These are phyloP conservation scores for Hypoxylon lienhwacheense DNA, from an alignment of 495 filamentous ascomycete genomes.

Conservation along the genomic window DNA sequence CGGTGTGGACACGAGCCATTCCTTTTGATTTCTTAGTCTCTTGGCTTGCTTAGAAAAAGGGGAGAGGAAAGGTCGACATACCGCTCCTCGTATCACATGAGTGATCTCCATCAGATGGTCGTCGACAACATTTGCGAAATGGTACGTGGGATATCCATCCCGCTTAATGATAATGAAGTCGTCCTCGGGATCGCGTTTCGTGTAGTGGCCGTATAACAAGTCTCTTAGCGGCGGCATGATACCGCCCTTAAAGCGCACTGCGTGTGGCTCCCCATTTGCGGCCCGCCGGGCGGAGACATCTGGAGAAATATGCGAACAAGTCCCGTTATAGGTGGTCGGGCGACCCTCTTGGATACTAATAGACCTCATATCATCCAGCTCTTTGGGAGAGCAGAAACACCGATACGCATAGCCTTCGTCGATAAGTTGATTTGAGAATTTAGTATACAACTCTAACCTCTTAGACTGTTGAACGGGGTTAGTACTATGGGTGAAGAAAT, in stretches of 20 bases:
- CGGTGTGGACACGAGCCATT: slow-evolving; percentile 95
- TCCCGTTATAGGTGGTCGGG: slow-evolving; percentile 73
- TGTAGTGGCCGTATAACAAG: slow-evolving; percentile 71
- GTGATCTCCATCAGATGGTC: slow-evolving; percentile 94
- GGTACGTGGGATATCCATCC: slow-evolving; percentile 92
- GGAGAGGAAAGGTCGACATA: too few species aligned
- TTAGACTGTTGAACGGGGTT: slow-evolving; percentile 65
- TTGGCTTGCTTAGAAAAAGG: too few species aligned
- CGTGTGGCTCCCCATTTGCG: slow-evolving; percentile 67
- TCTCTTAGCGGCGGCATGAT: slow-evolving; percentile 66
- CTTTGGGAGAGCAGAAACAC: slow-evolving; percentile 83
- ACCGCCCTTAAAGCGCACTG: slow-evolving; percentile 71
- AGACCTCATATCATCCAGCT: slow-evolving; percentile 64
- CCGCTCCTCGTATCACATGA: slow-evolving; percentile 86
- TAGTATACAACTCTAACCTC: slow-evolving; percentile 69
- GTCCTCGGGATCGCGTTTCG: slow-evolving; percentile 44
- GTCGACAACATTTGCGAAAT: slow-evolving; percentile 95
- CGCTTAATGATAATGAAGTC: slow-evolving; percentile 81
- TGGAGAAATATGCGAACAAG: slow-evolving; percentile 65
- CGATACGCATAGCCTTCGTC: slow-evolving; percentile 76
- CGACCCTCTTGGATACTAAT: slow-evolving; percentile 61
- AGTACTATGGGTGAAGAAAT: slow-evolving; percentile 5
- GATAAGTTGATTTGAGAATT: slow-evolving; percentile 72
- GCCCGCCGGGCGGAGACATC: slow-evolving; percentile 71
- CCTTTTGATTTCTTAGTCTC: slow-evolving; percentile 58